Percentiles rank a stretch among this genome's conserved stretches.
phyloP scores from a whole-genome alignment of 768 basidiomycete genomes.

The Chlorophyllum brunneum region DNA sequence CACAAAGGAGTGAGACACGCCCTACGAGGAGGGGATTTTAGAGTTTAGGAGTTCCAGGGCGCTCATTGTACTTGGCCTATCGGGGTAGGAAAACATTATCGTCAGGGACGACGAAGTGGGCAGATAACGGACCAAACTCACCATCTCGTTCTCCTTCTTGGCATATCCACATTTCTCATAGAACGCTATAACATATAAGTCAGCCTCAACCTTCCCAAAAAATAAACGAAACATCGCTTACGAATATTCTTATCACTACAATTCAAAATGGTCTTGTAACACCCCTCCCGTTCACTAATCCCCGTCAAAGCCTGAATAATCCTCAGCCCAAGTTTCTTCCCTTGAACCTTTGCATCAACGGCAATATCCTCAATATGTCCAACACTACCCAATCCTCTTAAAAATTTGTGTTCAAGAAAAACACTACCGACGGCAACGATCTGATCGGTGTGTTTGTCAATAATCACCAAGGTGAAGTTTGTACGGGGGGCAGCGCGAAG shows the following conservation, averaged over 20 bases:
- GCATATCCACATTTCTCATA: conserved; percentile 94
- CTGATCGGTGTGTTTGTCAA: conserved; percentile 67
- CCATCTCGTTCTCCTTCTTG: conserved; percentile 95
- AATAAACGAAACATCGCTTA: conserved; percentile 39
- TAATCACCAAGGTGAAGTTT: conserved; percentile 85
- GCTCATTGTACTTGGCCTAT: conserved; percentile 11
- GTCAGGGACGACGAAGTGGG: not conserved
- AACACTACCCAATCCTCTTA: conserved; percentile 77
- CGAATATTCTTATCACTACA: conserved; percentile 90
- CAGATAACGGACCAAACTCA: conserved; percentile 24
- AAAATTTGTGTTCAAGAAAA: conserved; percentile 93
- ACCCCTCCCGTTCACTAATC: conserved; percentile 75
- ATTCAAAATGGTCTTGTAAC: conserved; percentile 98
- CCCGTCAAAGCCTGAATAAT: conserved; percentile 83
- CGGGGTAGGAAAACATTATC: not conserved
- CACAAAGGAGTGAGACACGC: not conserved
- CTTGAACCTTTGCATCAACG: conserved; percentile 84
- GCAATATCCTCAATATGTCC: conserved; percentile 99
- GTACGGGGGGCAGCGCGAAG: conserved; percentile 52
- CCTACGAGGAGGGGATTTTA: not conserved
- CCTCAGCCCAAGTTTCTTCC: conserved; percentile 84
- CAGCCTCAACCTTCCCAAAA: conserved; percentile 1
- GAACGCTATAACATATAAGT: conserved; percentile 58
- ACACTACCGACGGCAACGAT: conserved; percentile 84
- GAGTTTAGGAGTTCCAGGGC: conserved; percentile 7